A percentile compares a stretch with the other conserved stretches of the same genome.
phyloP scores from a whole-genome alignment of 2,329 filamentous ascomycete species.

The Macrophomina pseudophaseolina region DNA sequence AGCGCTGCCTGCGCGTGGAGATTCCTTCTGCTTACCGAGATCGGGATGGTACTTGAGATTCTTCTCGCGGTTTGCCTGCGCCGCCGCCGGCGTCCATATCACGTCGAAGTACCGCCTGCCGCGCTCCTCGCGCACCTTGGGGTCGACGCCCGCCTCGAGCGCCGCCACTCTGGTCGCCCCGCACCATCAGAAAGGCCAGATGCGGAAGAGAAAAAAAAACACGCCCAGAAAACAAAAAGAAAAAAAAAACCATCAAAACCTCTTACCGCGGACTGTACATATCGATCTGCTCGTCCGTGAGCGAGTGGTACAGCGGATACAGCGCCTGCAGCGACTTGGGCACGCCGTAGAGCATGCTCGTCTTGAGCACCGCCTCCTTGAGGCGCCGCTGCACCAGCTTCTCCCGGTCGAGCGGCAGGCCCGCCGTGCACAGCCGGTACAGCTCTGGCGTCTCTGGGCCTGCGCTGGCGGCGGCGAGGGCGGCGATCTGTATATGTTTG shows the following conservation, averaged over 20 bases:
- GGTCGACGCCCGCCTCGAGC: background rate
- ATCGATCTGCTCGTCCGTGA: background rate
- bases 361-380: background rate
- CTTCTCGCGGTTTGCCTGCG: background rate
- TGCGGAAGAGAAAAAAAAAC: too few species aligned
- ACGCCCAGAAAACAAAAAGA: too few species aligned
- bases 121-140: background rate
- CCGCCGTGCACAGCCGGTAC: background rate
- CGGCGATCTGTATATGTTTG: background rate
- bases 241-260: background rate
- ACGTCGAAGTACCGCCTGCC: background rate
- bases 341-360: background rate
- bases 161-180: background rate
- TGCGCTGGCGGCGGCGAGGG: background rate
- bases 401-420: background rate
- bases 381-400: background rate
- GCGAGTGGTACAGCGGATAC: background rate
- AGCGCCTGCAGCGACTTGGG: background rate
- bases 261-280: background rate
- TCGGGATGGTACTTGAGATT: slow-evolving; percentile 6
- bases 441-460: background rate
- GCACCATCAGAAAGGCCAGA: too few species aligned
- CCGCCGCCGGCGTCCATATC: background rate
- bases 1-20: background rate
- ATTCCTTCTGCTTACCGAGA: background rate